Base-by-base conservation (phyloP, 805 yeast species). In the Metschnikowia borealis region DNA sequence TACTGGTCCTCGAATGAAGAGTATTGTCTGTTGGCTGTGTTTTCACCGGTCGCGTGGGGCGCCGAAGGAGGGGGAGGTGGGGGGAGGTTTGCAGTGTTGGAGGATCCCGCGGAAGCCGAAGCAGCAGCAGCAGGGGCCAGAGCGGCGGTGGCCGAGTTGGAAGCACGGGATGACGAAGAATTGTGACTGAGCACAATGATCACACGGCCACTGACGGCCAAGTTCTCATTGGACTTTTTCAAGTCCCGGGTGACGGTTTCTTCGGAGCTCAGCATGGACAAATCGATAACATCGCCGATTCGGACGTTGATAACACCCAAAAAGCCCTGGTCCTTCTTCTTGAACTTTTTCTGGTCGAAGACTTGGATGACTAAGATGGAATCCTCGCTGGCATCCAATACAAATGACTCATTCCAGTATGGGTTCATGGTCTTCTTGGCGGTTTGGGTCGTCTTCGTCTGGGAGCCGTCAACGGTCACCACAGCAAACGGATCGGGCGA, bases 401-500 rank as follows among this genome's bases (percentile, higher is more conserved):
- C 80, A 63, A 92, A 94, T 2, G 87, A 74, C 69, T 94, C 97
- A 70, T 94, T 91, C 99, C 99, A 94, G 70, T 91, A 94, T 10
- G 99, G 99, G 63, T 94, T 89, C 59, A 92, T 74, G 2, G 98
- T 94, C 70, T 89, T 90, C 63, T 89, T 89, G 31, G 95, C 94
- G 34, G 96, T 94, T 46, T 89, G 83, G 1, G 99, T 94, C 17
- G 97, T 87, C 64, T 89, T 89, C 1, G 98, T 94, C 66, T 94
- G 99, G 18, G 88, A 84, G 3, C 98, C 98, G 68, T 94, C 99
- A n/a, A 94, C 91, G 11, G 98, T 92, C 54, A 94, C 75, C 34
- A 94, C 98, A 1, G 97, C 97, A 72, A 94, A 94, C 10, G 99
- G 99, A 68, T 94, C 99, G 2, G 99, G 99, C 54, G 91, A 87